Conservation (phyloP, 805 yeast species). For the Lipomyces yamanashiensis region DNA sequence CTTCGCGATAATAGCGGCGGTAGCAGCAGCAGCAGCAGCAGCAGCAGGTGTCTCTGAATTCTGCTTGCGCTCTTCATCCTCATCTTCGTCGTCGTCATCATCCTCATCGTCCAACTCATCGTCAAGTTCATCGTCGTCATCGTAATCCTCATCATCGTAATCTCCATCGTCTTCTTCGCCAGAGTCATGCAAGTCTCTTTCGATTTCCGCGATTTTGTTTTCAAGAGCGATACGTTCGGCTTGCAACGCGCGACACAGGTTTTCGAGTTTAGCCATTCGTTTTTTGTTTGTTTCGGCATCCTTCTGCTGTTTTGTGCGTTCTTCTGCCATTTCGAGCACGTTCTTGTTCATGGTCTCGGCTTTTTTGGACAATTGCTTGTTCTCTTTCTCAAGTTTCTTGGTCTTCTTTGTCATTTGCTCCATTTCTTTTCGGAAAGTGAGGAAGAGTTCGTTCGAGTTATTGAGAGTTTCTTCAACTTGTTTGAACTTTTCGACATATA, state of each 20-base stretch:
- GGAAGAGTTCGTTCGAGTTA: conserved; percentile 41
- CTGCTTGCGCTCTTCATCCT: background rate
- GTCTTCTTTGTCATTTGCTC: conserved; percentile 35
- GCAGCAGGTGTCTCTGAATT: background rate
- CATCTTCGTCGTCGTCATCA: conserved; percentile 5
- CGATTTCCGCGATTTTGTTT: conserved; percentile 25
- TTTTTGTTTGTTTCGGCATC: conserved; percentile 28
- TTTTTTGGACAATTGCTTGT: conserved; percentile 24
- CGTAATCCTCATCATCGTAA: conserved; percentile 21
- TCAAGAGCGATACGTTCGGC: conserved; percentile 32
- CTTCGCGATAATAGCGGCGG: background rate
- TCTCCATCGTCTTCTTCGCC: conserved; percentile 26
- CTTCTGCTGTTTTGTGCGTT: conserved; percentile 28
- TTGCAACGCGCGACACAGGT: conserved; percentile 31
- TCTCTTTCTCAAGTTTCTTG: conserved; percentile 32
- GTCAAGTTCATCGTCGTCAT: conserved; percentile 14
- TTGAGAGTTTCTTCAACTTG: conserved; percentile 45
- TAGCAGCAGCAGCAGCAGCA: background rate
- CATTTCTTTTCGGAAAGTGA: conserved; percentile 33
- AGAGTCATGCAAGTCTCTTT: conserved; percentile 24
- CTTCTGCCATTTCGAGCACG: conserved; percentile 34
- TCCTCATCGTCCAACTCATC: conserved; percentile 15
- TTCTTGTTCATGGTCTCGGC: conserved; percentile 30
- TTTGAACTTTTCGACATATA: conserved; percentile 42
- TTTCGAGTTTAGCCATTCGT: conserved; percentile 30